These are phyloP conservation scores for Sporothrix pallida DNA, from an alignment of 2,329 filamentous ascomycete genomes.

Conservation along the genomic window DNA sequence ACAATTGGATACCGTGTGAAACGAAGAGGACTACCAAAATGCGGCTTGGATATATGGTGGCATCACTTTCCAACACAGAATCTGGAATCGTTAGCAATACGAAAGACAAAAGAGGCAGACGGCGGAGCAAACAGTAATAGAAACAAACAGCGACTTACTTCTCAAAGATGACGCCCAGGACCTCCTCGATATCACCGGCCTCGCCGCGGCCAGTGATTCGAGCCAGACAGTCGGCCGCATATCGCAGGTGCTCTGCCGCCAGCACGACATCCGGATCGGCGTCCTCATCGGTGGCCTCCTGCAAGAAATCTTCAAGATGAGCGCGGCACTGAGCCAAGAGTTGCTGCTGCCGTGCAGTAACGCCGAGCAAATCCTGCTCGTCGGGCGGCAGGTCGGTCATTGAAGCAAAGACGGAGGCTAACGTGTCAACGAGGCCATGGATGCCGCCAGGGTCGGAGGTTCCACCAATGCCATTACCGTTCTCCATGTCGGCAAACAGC, in stretches of 20 bases:
- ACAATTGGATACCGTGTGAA: background rate
- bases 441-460: constrained; percentile 62
- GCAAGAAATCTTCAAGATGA: constrained; percentile 76
- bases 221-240: constrained; percentile 79
- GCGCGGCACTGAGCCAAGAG: constrained; percentile 75
- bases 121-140: background rate
- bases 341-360: constrained; percentile 86
- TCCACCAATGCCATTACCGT: too few species aligned
- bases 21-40: background rate
- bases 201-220: constrained; percentile 87
- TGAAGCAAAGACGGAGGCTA: constrained; percentile 70
- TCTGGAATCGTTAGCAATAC: constrained; percentile 40
- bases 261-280: constrained; percentile 80
- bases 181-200: constrained; percentile 89
- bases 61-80: constrained; percentile 56
- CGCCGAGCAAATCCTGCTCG: constrained; percentile 83
- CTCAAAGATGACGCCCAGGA: constrained; percentile 95
- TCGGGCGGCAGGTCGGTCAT: constrained; percentile 75
- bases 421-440: constrained; percentile 70
- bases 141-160: constrained; percentile 66
- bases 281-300: constrained; percentile 51
- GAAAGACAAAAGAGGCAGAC: background rate
- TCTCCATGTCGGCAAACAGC: background rate
- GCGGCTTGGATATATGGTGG: background rate
- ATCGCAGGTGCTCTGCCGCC: constrained; percentile 85